Conservation (phyloP, 257 asterid species). For the Leptodermis oblonga region DNA sequence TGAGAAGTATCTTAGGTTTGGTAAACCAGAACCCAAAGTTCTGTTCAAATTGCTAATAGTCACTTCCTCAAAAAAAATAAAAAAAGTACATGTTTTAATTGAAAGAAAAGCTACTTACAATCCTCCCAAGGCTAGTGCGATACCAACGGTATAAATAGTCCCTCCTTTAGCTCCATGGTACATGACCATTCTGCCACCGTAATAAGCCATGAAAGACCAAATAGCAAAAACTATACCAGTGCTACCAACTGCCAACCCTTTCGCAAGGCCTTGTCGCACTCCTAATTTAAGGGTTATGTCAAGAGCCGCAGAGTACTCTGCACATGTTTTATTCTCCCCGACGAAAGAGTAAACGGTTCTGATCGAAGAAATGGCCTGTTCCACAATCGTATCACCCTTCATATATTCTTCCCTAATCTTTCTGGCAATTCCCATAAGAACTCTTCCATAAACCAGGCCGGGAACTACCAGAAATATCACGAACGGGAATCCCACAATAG, state of each 20-base stretch:
- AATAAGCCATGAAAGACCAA: slow-evolving; percentile 75
- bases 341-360: slow-evolving; percentile 81
- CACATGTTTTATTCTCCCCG: slow-evolving; percentile 54
- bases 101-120: too few species aligned
- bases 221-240: too few species aligned
- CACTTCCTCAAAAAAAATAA: background rate
- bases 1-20: too few species aligned
- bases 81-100: too few species aligned
- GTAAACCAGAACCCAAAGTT: too few species aligned
- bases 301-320: slow-evolving; percentile 56
- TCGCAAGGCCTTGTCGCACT: slow-evolving; percentile 66
- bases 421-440: slow-evolving; percentile 57
- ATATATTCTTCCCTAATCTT: slow-evolving; percentile 58
- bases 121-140: slow-evolving; percentile 83
- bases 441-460: slow-evolving; percentile 62
- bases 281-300: slow-evolving; percentile 68
- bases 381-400: slow-evolving; percentile 60
- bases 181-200: too few species aligned
- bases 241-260: slow-evolving; percentile 85
- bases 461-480: slow-evolving; percentile 11
- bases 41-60: too few species aligned
- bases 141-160: slow-evolving; percentile 76
- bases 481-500: slow-evolving; percentile 68
- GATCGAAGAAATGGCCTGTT: slow-evolving; percentile 68
- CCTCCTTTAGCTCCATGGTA: slow-evolving; percentile 72